Base-by-base conservation (phyloP, 306 rosid species). In the Abrus pulchellus region DNA sequence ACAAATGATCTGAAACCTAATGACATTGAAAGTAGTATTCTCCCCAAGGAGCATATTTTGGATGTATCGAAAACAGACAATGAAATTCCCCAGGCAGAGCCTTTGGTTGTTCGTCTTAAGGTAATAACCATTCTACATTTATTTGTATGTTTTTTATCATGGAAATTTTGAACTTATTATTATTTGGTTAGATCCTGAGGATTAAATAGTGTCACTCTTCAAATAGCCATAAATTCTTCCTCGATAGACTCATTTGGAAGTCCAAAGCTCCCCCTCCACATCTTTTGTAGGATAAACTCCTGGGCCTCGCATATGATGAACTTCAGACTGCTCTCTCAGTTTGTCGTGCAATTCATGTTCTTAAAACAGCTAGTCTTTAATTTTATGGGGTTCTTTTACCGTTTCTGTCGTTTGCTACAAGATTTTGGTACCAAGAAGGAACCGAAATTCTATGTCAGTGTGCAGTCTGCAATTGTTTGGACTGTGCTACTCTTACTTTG, bases 71-170 rank as follows among this genome's bases (percentile, higher is more conserved):
- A 83, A 69, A 84, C 83, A 41, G 87, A 85, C 56, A 82, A 80
- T 75, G 98, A 80, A 88, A 57, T 61, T 80, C 88, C 84, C 4
- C 76, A 79, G 60, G 98, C 89, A 85, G 98, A 96, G 73, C 92
- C 98, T 14, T 84, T 91, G 52, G 97, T 96, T 77, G 90, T 84
- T 86, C 98, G 92, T 83, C 92, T 96, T 7, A 96, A 93, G 99
- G 99, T 88, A 83, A 74, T 10, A 34, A 43, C 40, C 36, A 60
- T 65, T 57, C 56, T 44, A 60, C 27, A 14, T 52, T 63, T 38
- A 36, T 68, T 65, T 57, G 54, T 44, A 68, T 68, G 69, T 62
- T 72, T 66, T 64, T 55, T 53, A 47, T 60, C 10, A 34, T 40
- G 5, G 29, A 14, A 47, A 28, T n/a, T 38, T 80, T 70, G 28